Base-by-base conservation (phyloP, 2,329 filamentous ascomycete species). In the Microsporum canis region DNA sequence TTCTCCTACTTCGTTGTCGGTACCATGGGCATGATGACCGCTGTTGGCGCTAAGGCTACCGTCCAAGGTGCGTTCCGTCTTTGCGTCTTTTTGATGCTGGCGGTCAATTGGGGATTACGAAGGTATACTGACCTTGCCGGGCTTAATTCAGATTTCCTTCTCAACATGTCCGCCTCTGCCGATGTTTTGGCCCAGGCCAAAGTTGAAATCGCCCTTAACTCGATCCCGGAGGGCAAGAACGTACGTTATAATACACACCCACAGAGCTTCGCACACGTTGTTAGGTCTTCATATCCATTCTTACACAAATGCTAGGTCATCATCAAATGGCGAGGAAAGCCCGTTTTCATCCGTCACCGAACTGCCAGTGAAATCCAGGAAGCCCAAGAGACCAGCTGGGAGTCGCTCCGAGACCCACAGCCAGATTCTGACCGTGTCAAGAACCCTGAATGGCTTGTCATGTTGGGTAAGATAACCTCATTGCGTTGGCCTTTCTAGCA, bases 281-380 rank as follows among this genome's bases (percentile, higher is more conserved):
- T 53, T 23, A 29, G 10, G 14, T 7, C 17, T 14, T 14, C 23
- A 14, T 58, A 33, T 59, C 47, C 61, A 53, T 53, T 27, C 49
- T 38, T 34, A 55, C 41, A n/a, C 33, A 5, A 58, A 55, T 57
- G 29, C 68, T 71, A 91, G 88, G 87, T 99, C 76, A 95, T 99
- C 77, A 95, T 99, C 84, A 99, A 99, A 83, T 99, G 94, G 94
- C 89, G 94, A 83, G 94, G 94, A 77, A 99, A 99, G 88, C 94
- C 94, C 77, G 91, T 99, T 77, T 99, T 99, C 83, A 91, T 99
- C 85, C 91, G 94, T 77, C 94, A 99, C 87, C 90, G 94, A 74
- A 99, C 94, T 70, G 79, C 85, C 71, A 82, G 83, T 72, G 94
- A 99, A 82, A 97, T 99, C 80, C 85, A 91, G 72, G 89, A 96